Evolutionary conservation across 176 grass and related monocot genomes (phyloP), one percentile per base, ranked within the genome.

Genomic region (Triticum urartu): DNA sequence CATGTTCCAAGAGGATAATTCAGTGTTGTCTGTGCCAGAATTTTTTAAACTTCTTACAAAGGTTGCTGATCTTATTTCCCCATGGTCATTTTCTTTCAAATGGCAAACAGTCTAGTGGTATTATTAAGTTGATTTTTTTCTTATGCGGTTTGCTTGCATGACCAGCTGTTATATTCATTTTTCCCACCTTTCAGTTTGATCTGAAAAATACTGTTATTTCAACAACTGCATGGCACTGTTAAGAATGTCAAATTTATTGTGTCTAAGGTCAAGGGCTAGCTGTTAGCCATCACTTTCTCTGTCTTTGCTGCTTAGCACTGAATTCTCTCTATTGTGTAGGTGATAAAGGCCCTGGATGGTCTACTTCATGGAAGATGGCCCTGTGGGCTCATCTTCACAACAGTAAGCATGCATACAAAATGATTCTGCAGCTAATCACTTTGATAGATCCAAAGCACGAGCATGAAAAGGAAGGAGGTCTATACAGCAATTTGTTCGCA

Each of bases 401-500:
- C 75, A 91, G 86, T 69, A 82, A 98, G 35, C 93, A 98, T 83
- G 93, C 96, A 68, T 95, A 98, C 82, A 92, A 82, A 84, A 90
- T 98, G 93, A 91, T 98, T 35, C 91, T 75, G 48, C 96, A 87
- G 75, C 71, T 98, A 59, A 94, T 98, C 68, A 92, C 78, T 75
- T 89, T 98, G 91, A 81, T 98, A 48, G 90, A 95, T 90, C 93
- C 93, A 48, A 73, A 90, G 72, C 88, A 95, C 22, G 91, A 95
- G 78, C 68, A 67, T 84, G 48, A 68, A 56, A 89, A 47, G 40
- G 93, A 98, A 92, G 96, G 96, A 89, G 96, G 96, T 48, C 69
- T 98, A n/a, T 98, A 98, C 81, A 95, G 96, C 88, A 98, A 98
- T 80, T 64, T 98, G 84, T 98, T 98, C 86, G 89, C 96, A 0